Base-by-base conservation (phyloP, 768 basidiomycete species). In the Artomyces pyxidatus region DNA sequence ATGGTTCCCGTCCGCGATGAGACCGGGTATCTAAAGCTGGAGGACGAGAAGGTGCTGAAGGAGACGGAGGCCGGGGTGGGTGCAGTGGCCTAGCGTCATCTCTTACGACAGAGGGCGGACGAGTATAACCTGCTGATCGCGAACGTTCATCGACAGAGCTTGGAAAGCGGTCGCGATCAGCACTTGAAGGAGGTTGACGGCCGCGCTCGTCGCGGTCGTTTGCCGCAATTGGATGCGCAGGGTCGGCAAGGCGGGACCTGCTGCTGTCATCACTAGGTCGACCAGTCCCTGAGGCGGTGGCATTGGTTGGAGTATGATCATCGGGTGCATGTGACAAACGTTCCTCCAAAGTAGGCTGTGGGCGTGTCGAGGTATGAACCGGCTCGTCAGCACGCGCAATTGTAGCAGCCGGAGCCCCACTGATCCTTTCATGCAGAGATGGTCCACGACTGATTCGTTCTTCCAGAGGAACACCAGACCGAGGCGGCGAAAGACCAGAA, bases 181-280 rank as follows among this genome's bases (percentile, higher is more conserved):
- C 17, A 7, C 14, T 4, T 4, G 5, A 14, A 35, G 32, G 17
- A 3, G 50, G 27, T 19, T 59, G 56, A 6, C 58, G 61, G 19
- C 57, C 59, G 29, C 62, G 61, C 14, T 62, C 62, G 32, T 56
- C 56, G 10, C 54, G 54, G 21, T 57, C 57, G 39, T 49, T 45
- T 41, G 53, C n/a, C 35, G 53, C 45, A 30, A 48, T 37, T 14
- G 35, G 32, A 14, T 17, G 32, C 32, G 32, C 14, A 35, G 32
- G 5, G 5, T 35, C 32, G 17, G 17, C 32, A 35, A 17, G 32
- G 32, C 32, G 32, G 42, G 26, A 6, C 47, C 45, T 42, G 37
- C 8, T 42, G 52, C 11, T 37, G 12, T 42, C 39, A 12, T 42
- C 38, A 45, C 35, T 22, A 23, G 52, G 35, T 22, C 54, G 48